Evolutionary conservation across 2,329 filamentous ascomycete species (phyloP).

Genomic region (Alternaria arborescens): DNA sequence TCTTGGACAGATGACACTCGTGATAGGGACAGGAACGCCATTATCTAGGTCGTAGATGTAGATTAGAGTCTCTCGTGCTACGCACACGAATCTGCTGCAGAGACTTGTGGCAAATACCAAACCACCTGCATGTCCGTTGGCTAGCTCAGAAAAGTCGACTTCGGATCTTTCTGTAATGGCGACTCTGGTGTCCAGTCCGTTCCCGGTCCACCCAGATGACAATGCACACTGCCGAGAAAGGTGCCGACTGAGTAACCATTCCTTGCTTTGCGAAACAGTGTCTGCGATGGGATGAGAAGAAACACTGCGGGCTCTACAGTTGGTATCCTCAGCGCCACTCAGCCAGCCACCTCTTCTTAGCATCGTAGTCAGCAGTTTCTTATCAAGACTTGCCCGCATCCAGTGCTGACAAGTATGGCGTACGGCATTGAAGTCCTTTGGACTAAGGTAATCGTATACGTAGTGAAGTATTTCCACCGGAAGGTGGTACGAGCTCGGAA

Average conservation of each 20-base stretch:
- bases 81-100: slow-evolving; percentile 67
- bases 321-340: slow-evolving; percentile 16
- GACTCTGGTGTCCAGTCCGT: slow-evolving; percentile 30
- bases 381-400: slow-evolving; percentile 67
- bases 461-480: slow-evolving; percentile 61
- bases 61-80: slow-evolving; percentile 63
- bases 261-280: slow-evolving; percentile 18
- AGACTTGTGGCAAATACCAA: slow-evolving; percentile 63
- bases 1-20: slow-evolving; percentile 65
- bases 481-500: slow-evolving; percentile 40
- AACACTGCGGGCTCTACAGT: not conserved
- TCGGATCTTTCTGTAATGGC: slow-evolving; percentile 26
- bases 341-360: slow-evolving; percentile 64
- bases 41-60: slow-evolving; percentile 63
- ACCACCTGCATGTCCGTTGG: slow-evolving; percentile 33
- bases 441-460: slow-evolving; percentile 56
- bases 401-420: slow-evolving; percentile 67
- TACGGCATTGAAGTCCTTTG: slow-evolving; percentile 66
- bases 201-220: slow-evolving; percentile 52
- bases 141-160: slow-evolving; percentile 49
- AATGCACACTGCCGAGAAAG: slow-evolving; percentile 62
- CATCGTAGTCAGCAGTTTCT: slow-evolving; percentile 61
- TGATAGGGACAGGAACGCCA: slow-evolving; percentile 55
- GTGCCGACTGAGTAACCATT: slow-evolving; percentile 57
- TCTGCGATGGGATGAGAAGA: not conserved